phyloP scores from a whole-genome alignment of 2,329 filamentous ascomycete species.

The Fusarium caatingaense region DNA sequence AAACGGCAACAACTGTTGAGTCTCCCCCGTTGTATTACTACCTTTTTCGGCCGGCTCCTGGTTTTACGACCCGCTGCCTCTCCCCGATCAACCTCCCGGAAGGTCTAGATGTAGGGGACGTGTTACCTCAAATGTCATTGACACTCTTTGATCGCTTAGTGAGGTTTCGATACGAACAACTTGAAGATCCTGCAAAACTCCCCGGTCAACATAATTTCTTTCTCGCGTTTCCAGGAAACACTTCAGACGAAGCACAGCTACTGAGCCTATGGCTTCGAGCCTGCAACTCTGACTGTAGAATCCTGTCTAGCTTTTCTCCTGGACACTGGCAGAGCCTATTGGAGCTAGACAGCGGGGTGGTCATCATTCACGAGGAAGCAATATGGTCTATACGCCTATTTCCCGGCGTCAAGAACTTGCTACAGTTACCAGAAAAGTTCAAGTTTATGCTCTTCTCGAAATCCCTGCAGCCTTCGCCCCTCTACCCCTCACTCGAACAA shows the following conservation, averaged over 20 bases:
- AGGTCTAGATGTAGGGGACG: conserved; percentile 1
- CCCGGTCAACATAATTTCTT: conserved; percentile 54
- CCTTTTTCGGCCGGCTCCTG: conserved; percentile 50
- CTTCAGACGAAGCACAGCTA: conserved; percentile 50
- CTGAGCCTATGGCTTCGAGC: conserved; percentile 59
- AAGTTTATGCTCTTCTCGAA: conserved; percentile 57
- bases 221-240: conserved; percentile 60
- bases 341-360: conserved; percentile 42
- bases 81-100: conserved; percentile 39
- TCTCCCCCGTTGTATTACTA: conserved; percentile 49
- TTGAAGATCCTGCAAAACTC: conserved; percentile 30
- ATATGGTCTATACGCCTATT: conserved; percentile 54
- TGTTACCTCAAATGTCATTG: conserved; percentile 32
- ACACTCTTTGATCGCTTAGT: conserved; percentile 48
- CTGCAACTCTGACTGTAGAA: conserved; percentile 54
- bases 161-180: conserved; percentile 48
- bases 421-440: conserved; percentile 47
- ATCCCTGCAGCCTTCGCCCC: conserved; percentile 40
- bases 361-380: conserved; percentile 61
- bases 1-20: not conserved
- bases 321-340: conserved; percentile 63
- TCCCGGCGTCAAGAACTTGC: conserved; percentile 51
- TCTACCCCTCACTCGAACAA: conserved; percentile 20
- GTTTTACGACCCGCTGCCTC: conserved; percentile 40
- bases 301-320: conserved; percentile 55